A percentile compares a stretch with the other conserved stretches of the same genome.
Conservation (phyloP, 331 rosid genomes). For the Acacia pycnantha region DNA sequence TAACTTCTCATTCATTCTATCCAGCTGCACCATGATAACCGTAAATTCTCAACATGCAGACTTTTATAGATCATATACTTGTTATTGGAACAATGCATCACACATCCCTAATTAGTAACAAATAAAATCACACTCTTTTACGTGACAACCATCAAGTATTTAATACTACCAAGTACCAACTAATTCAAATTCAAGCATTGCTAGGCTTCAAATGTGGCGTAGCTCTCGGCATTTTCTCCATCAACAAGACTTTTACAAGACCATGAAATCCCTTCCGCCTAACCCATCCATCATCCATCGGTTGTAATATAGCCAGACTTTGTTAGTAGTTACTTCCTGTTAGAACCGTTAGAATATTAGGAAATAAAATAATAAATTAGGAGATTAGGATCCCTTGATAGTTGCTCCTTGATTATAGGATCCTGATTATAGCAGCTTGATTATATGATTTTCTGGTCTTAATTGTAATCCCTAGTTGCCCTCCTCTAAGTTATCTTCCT, state of each 20-base stretch:
- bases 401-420: no score
- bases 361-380: no score
- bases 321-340: not conserved
- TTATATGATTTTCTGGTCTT: no score
- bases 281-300: not conserved
- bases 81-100: not conserved
- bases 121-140: not conserved
- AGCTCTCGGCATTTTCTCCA: not conserved
- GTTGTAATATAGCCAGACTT: not conserved
- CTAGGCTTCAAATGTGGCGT: not conserved
- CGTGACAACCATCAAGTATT: not conserved
- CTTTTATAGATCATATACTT: constrained; percentile 6
- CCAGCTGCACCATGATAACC: constrained; percentile 60
- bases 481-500: no score
- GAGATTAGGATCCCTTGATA: no score
- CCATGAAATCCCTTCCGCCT: not conserved
- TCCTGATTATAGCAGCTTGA: no score
- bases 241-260: not conserved
- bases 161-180: not conserved
- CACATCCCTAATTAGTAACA: not conserved
- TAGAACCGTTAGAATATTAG: no score
- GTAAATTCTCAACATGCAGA: constrained; percentile 29
- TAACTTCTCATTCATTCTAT: constrained; percentile 71
- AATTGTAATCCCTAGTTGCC: no score
- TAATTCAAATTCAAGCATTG: not conserved